Evolutionary conservation across 495 filamentous ascomycete genomes (phyloP), one percentile per base, ranked within the genome.

Genomic region (Hypoxylon rickii): DNA sequence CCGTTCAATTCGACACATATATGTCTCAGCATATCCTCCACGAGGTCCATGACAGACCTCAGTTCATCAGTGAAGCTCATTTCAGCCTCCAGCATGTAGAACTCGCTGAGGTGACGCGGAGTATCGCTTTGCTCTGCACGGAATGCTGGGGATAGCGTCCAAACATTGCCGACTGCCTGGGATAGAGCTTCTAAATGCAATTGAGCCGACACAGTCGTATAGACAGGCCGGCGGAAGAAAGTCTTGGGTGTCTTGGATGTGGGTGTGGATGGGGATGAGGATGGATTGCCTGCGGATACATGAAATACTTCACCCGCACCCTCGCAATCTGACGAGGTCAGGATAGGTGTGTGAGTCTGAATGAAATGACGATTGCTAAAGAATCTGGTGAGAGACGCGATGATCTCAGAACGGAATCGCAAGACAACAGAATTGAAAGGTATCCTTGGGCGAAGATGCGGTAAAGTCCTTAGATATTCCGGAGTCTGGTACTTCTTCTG

Each of bases 1-100:
- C 52, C 43, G 74, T 67, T 58, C 76, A 84, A 38, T 88, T 72
- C 19, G 71, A 73, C 41, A 67, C 70, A 83, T 26, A 95, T 64
- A 51, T 81, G 73, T 15, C 83, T 80, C 19, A 96, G 77, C 77
- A 94, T 83, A 51, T 85, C 72, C 70, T 97, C 89, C n/a, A 89
- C 80, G 7, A 94, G 66, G 51, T 85, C 76, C 77, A 96, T 92
- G 51, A 98, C 78, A 7, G 77, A 73, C 34, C 77, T 72, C 16
- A 96, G 70, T 40, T 84, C 77, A 21, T 89, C 76, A 44, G 86
- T 84, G 68, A 96, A 96, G 67, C 81, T 85, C 44, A 89, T 73
- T 71, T 98, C 94, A 6, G 85, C 92, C 72, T 98, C 94, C 1
- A 98, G 82, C 94, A 98, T 98, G 73, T 97, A 97, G 70, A 98